Evolutionary conservation across 2,329 filamentous ascomycete species (phyloP).

Genomic region (Colletotrichum lupini): DNA sequence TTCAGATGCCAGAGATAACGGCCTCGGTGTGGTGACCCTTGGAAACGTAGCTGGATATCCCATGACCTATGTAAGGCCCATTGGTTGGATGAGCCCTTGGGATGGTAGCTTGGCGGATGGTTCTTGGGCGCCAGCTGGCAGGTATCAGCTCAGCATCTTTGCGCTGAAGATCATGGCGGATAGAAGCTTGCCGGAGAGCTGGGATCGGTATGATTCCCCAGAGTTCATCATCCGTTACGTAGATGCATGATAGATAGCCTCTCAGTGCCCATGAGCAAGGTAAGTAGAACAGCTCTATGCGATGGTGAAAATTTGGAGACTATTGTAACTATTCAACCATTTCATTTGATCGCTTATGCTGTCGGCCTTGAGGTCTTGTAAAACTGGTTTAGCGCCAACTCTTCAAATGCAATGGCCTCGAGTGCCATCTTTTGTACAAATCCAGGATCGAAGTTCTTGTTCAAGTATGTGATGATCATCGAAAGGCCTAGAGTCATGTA

Average conservation of each 20-base stretch:
- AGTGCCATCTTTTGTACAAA: conserved; percentile 26
- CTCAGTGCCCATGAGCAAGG: no score
- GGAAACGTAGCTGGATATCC: conserved; percentile 26
- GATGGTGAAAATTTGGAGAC: no score
- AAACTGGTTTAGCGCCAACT: conserved; percentile 28
- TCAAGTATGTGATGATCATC: conserved; percentile 25
- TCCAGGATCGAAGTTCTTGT: conserved; percentile 25
- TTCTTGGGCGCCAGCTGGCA: conserved; percentile 58
- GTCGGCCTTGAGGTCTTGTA: conserved; percentile 17
- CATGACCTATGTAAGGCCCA: neutral
- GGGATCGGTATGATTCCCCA: conserved; percentile 48
- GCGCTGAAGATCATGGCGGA: conserved; percentile 36
- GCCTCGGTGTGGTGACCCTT: conserved; percentile 13
- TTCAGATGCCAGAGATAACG: conserved; percentile 10
- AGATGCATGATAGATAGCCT: neutral
- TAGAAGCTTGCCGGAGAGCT: conserved; percentile 24
- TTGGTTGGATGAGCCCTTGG: conserved; percentile 45
- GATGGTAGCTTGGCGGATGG: conserved; percentile 60
- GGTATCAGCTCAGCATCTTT: conserved; percentile 55
- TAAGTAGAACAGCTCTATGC: no score
- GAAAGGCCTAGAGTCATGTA: neutral
- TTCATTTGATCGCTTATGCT: no score
- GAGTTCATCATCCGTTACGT: conserved; percentile 57
- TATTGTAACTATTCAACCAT: no score
- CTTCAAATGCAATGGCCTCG: conserved; percentile 8